phyloP scores from a whole-genome alignment of 345 rosid genomes.

The Conringia planisiliqua region DNA sequence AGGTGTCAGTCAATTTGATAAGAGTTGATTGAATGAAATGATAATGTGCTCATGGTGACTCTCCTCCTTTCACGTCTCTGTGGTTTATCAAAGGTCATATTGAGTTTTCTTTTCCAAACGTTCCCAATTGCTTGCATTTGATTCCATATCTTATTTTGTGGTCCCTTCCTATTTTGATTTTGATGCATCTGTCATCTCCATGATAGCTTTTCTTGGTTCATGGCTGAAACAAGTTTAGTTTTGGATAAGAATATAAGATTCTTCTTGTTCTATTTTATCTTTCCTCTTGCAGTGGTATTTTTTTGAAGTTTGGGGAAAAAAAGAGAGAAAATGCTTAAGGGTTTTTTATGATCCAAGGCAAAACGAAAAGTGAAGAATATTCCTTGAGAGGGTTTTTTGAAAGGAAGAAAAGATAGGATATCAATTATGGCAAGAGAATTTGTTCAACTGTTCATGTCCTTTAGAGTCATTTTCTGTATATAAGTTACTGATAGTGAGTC shows the following conservation, averaged over 20 bases:
- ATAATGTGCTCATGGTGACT: constrained; percentile 20
- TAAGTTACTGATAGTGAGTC: constrained; percentile 17
- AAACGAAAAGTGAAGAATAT: constrained; percentile 22
- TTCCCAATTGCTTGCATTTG: constrained; percentile 24
- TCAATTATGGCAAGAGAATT: not conserved
- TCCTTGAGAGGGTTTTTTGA: not conserved
- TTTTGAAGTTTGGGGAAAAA: not conserved
- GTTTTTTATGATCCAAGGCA: not conserved
- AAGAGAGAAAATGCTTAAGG: not conserved
- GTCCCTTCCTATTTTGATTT: constrained; percentile 17
- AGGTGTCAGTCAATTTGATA: not conserved
- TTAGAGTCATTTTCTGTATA: constrained; percentile 5
- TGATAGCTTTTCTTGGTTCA: constrained; percentile 6
- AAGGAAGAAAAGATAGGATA: constrained; percentile 2
- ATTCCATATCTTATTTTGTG: constrained; percentile 30
- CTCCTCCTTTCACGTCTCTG: constrained; percentile 15
- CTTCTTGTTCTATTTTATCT: not conserved
- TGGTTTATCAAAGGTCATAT: constrained; percentile 28
- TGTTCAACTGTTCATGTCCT: not conserved
- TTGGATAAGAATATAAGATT: constrained; percentile 16
- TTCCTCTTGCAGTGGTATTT: not conserved
- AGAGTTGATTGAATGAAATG: not conserved
- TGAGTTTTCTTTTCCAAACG: not conserved
- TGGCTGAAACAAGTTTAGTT: constrained; percentile 12
- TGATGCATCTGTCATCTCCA: constrained; percentile 19